Conservation (phyloP, 202 grass and related monocot species). For the Elaeis oleifera region DNA sequence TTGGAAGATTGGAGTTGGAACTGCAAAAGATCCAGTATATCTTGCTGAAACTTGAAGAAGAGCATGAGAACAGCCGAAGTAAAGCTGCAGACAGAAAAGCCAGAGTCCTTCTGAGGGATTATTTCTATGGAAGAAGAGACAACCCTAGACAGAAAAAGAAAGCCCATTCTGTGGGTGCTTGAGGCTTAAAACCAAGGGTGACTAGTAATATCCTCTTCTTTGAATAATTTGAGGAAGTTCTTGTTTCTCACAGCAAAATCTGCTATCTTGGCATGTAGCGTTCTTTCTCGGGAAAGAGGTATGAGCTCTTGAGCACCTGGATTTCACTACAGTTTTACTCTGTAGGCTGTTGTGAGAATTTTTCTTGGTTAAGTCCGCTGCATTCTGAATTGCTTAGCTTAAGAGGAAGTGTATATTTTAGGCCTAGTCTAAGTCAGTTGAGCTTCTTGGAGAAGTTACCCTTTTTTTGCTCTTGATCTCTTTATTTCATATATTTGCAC, state of each 20-base stretch:
- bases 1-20: constrained; percentile 74
- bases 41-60: constrained; percentile 80
- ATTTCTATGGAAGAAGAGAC: constrained; percentile 74
- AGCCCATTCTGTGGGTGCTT: constrained; percentile 65
- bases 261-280: no score
- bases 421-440: neutral
- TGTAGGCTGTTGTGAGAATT: neutral
- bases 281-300: neutral
- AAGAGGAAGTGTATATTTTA: constrained; percentile 3
- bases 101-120: constrained; percentile 74
- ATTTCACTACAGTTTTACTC: neutral
- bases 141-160: constrained; percentile 40
- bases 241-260: no score
- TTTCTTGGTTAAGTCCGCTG: neutral
- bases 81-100: constrained; percentile 54
- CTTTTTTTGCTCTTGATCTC: no score
- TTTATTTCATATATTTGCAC: no score
- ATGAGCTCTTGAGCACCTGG: neutral
- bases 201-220: constrained; percentile 2
- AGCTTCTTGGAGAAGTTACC: no score
- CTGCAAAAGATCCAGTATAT: constrained; percentile 89
- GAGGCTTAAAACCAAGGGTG: constrained; percentile 22
- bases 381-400: neutral
- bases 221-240: no score
- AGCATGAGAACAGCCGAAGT: constrained; percentile 42